Conservation (phyloP, 805 yeast species). For the Hanseniaspora lindneri region DNA sequence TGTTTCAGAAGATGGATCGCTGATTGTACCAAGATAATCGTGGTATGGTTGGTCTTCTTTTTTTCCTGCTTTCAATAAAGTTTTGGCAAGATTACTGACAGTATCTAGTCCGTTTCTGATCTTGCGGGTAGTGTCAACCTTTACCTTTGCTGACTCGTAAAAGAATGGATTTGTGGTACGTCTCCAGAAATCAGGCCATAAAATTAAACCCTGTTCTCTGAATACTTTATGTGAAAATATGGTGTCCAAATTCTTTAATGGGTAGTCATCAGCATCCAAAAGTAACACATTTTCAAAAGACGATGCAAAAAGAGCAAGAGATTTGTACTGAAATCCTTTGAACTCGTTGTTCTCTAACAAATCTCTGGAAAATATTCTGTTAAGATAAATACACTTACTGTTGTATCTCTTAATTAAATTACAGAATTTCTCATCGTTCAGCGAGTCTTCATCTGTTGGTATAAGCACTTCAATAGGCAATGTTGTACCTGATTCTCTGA, state of each 20-base stretch:
- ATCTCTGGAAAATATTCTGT: slow-evolving; percentile 39
- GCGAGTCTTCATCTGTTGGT: slow-evolving; percentile 43
- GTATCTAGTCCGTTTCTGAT: slow-evolving; percentile 26
- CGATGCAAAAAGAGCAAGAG: slow-evolving; percentile 61
- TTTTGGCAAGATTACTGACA: slow-evolving; percentile 16
- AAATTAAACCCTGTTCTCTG: slow-evolving; percentile 39
- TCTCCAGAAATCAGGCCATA: slow-evolving; percentile 73
- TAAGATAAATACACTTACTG: slow-evolving; percentile 48
- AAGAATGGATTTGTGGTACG: slow-evolving; percentile 53
- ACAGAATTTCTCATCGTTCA: slow-evolving; percentile 64
- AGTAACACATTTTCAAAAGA: slow-evolving; percentile 63
- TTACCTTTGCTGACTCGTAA: slow-evolving; percentile 41
- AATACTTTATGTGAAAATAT: slow-evolving; percentile 38
- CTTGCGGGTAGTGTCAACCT: slow-evolving; percentile 30
- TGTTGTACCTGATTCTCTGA: slow-evolving; percentile 54
- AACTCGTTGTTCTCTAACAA: slow-evolving; percentile 35
- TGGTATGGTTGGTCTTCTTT: slow-evolving; percentile 37
- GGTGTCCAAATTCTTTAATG: slow-evolving; percentile 38
- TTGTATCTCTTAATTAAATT: slow-evolving; percentile 36
- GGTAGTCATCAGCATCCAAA: slow-evolving; percentile 63
- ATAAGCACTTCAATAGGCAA: slow-evolving; percentile 75
- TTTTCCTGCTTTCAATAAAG: slow-evolving; percentile 19
- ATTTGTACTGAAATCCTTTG: slow-evolving; percentile 54
- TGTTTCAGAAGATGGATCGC: slow-evolving; percentile 58
- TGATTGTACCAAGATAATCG: slow-evolving; percentile 50